A percentile compares a stretch with the other conserved stretches of the same genome.
These are phyloP conservation scores for Lactarius sanguifluus DNA, from an alignment of 768 basidiomycete genomes.

Conservation along the genomic window DNA sequence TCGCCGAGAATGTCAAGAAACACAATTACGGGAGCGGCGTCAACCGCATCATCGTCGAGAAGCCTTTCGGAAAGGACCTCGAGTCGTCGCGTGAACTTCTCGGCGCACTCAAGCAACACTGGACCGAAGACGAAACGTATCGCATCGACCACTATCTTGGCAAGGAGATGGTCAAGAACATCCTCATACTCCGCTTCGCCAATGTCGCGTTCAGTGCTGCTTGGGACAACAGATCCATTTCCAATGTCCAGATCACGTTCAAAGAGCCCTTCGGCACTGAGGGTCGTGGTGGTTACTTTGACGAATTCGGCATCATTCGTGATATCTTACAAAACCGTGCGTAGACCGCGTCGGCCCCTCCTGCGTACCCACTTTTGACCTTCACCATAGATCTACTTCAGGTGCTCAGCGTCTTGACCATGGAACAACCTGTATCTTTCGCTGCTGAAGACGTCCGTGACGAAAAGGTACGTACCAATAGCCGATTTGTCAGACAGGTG, in stretches of 20 bases:
- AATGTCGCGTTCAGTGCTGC: conserved; percentile 85
- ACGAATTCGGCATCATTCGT: conserved; percentile 99
- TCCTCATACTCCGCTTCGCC: conserved; percentile 93
- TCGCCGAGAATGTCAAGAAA: conserved; percentile 78
- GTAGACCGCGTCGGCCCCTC: conserved; percentile 37
- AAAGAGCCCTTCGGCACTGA: conserved; percentile 99
- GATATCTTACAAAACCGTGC: conserved; percentile 97
- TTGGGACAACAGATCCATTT: conserved; percentile 96
- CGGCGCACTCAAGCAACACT: conserved; percentile 74
- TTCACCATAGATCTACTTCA: conserved; percentile 70
- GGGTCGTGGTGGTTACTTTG: conserved; percentile 99
- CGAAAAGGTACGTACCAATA: conserved; percentile 71
- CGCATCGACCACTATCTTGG: conserved; percentile 99
- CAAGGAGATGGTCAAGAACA: conserved; percentile 99
- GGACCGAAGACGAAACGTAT: conserved; percentile 97
- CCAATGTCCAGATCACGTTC: conserved; percentile 98
- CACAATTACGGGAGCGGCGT: conserved; percentile 76
- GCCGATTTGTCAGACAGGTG: conserved; percentile 17
- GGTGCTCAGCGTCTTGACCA: conserved; percentile 90
- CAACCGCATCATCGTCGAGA: conserved; percentile 96
- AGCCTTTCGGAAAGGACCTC: conserved; percentile 96
- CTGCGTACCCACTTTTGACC: not conserved
- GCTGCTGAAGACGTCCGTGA: conserved; percentile 96
- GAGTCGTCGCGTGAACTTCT: conserved; percentile 81
- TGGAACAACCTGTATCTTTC: conserved; percentile 99